These are phyloP conservation scores for Nannizziopsis barbatae DNA, from an alignment of 2,329 filamentous ascomycete genomes.

Conservation along the genomic window DNA sequence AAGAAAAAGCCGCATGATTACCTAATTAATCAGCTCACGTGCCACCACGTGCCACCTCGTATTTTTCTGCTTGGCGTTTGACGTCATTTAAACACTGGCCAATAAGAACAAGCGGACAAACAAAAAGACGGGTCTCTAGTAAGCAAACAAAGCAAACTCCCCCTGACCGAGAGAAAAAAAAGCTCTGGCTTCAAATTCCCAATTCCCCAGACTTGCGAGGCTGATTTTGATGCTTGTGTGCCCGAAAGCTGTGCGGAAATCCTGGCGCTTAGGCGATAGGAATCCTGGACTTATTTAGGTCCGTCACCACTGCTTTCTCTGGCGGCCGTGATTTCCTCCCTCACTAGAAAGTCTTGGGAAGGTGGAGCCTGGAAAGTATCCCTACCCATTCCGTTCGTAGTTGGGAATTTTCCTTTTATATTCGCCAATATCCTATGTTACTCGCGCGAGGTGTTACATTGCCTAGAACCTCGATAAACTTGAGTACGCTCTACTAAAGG, in stretches of 20 bases:
- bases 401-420: not conserved
- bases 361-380: constrained; percentile 6
- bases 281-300: not conserved
- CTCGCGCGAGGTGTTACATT: not conserved
- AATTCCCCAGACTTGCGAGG: not conserved
- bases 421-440: not conserved
- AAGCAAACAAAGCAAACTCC: constrained; percentile 5
- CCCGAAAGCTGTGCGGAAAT: not conserved
- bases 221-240: not conserved
- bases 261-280: not conserved
- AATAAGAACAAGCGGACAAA: not conserved
- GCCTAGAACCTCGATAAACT: too few species aligned
- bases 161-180: constrained; percentile 1
- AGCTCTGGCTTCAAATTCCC: too few species aligned
- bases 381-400: not conserved
- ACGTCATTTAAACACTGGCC: not conserved
- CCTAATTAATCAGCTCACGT: not conserved
- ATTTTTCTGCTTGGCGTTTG: not conserved
- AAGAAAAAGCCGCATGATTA: not conserved
- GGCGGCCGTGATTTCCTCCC: constrained; percentile 5
- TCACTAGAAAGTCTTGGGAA: constrained; percentile 1
- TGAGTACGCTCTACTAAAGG: not conserved
- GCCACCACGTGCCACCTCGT: not conserved
- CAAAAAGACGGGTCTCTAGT: not conserved
- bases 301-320: not conserved